These are phyloP conservation scores for Epichloe amarillans DNA, from an alignment of 2,329 filamentous ascomycete species.

Conservation along the genomic window DNA sequence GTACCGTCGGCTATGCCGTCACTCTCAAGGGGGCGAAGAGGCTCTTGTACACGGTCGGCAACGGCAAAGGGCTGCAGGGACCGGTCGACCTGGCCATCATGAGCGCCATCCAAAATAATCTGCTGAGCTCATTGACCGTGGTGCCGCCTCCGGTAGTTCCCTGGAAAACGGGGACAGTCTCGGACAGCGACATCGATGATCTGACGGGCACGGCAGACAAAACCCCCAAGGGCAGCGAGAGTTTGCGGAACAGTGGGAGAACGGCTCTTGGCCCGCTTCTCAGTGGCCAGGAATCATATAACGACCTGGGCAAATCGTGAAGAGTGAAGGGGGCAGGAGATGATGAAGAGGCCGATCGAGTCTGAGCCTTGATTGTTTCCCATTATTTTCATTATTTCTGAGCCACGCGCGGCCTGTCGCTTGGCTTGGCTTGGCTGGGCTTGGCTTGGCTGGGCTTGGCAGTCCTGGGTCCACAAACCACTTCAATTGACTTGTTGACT, in stretches of 20 bases:
- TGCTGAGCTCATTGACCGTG: neutral
- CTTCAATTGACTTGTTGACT: too few species aligned
- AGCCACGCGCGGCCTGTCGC: too few species aligned
- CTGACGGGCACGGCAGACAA: neutral
- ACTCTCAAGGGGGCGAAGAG: neutral
- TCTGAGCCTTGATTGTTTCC: too few species aligned
- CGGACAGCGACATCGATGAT: slow-evolving; percentile 1
- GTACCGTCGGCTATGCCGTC: slow-evolving; percentile 1
- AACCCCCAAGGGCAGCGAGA: neutral
- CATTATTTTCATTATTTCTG: too few species aligned
- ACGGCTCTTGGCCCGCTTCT: neutral
- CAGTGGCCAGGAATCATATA: neutral
- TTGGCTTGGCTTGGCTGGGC: too few species aligned
- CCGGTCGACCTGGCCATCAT: slow-evolving; percentile 3
- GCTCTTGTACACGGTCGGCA: slow-evolving; percentile 1
- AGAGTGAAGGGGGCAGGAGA: too few species aligned
- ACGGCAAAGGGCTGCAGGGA: neutral
- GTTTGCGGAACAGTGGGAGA: neutral
- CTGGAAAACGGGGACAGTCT: neutral
- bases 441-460: too few species aligned
- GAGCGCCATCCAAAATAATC: neutral
- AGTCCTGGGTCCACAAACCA: too few species aligned
- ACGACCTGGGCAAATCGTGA: too few species aligned
- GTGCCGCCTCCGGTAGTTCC: neutral
- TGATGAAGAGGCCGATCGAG: too few species aligned